Evolutionary conservation across 2,329 filamentous ascomycete species (phyloP).

Genomic region (Pleurostoma richardsiae): DNA sequence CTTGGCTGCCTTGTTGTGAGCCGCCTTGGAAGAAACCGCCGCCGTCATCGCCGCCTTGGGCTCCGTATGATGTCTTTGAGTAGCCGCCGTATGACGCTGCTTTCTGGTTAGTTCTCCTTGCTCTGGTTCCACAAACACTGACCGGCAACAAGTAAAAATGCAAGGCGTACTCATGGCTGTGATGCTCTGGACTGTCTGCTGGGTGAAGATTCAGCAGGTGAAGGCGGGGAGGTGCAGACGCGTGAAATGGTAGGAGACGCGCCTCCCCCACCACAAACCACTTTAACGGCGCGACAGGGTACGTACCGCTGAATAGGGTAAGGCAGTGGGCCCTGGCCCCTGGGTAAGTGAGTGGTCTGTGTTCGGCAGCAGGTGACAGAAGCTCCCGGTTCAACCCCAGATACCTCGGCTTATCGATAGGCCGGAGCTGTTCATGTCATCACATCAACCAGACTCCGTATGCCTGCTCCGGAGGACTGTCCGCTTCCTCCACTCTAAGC

Average conservation of each 20-base stretch:
- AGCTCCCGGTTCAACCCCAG: too few relatives aligned
- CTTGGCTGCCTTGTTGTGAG: constrained; percentile 55
- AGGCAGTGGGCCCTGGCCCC: too few relatives aligned
- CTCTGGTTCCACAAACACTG: too few relatives aligned
- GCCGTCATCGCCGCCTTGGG: constrained; percentile 52
- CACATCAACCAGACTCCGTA: too few relatives aligned
- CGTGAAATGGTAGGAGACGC: constrained; percentile 7
- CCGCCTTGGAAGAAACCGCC: constrained; percentile 58
- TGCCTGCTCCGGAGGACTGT: too few relatives aligned
- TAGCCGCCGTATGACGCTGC: constrained; percentile 47
- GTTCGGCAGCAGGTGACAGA: too few relatives aligned
- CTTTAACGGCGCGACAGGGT: constrained; percentile 4
- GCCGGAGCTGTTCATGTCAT: too few relatives aligned
- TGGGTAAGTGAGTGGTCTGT: too few relatives aligned
- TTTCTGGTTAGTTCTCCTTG: not conserved
- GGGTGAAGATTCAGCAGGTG: constrained; percentile 1
- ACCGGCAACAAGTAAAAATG: too few relatives aligned
- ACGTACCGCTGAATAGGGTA: too few relatives aligned
- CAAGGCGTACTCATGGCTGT: constrained; percentile 6
- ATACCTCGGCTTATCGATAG: too few relatives aligned
- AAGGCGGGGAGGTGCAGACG: constrained; percentile 6
- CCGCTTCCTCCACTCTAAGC: too few relatives aligned
- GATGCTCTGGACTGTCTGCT: not conserved
- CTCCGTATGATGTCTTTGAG: constrained; percentile 43
- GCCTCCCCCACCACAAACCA: constrained; percentile 6